phyloP scores from a whole-genome alignment of 257 asterid species.

The Solanum chaucha region DNA sequence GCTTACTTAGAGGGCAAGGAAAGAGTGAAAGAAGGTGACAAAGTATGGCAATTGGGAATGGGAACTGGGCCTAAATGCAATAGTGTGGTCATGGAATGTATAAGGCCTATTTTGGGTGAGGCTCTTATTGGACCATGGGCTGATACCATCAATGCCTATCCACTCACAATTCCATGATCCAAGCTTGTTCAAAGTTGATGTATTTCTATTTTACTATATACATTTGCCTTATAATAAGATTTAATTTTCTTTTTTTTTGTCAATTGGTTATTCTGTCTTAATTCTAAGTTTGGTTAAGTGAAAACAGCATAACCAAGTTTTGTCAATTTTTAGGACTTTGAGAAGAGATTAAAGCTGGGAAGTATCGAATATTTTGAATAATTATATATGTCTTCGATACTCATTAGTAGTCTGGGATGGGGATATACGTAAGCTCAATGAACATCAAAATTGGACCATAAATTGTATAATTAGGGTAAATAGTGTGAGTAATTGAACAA shows the following conservation, averaged over 20 bases:
- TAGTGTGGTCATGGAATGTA: constrained; percentile 54
- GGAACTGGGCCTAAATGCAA: constrained; percentile 74
- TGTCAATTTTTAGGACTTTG: too few relatives aligned
- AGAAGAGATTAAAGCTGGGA: background rate
- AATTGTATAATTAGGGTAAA: background rate
- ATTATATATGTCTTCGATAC: background rate
- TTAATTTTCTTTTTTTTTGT: background rate
- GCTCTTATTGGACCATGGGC: constrained; percentile 60
- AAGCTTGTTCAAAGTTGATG: background rate
- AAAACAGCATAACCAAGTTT: too few relatives aligned
- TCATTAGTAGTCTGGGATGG: background rate
- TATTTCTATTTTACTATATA: background rate
- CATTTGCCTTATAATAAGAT: background rate
- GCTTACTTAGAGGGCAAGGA: constrained; percentile 64
- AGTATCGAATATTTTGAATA: background rate
- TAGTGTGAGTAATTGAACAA: background rate
- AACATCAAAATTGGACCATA: background rate
- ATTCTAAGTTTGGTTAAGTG: background rate
- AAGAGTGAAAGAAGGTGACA: constrained; percentile 51
- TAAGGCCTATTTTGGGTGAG: constrained; percentile 35
- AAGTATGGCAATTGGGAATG: constrained; percentile 68
- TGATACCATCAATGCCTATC: constrained; percentile 34
- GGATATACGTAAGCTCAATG: background rate
- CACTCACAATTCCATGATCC: constrained; percentile 5
- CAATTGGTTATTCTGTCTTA: background rate